Evolutionary conservation across 208 protist species (phyloP).

Genomic region (Wallacemonas collosoma): DNA sequence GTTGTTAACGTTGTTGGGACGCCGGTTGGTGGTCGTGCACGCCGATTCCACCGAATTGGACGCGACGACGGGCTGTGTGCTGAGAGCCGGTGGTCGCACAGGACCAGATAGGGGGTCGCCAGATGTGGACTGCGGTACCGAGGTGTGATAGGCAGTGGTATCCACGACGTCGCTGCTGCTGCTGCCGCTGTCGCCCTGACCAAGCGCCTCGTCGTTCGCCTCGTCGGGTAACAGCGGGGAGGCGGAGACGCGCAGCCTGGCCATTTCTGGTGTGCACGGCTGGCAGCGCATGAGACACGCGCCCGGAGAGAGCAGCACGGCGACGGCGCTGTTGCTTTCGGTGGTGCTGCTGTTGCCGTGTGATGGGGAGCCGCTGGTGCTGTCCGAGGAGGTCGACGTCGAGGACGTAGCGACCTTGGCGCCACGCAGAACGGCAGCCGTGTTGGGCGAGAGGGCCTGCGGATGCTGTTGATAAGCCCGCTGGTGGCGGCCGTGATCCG

Average conservation of each 20-base stretch:
- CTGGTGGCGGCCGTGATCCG: background rate
- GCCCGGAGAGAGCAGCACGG: background rate
- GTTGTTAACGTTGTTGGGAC: too few relatives aligned
- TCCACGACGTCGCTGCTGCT: background rate
- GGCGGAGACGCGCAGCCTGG: background rate
- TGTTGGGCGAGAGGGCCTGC: background rate
- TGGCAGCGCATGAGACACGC: background rate
- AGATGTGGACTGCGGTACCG: too few relatives aligned
- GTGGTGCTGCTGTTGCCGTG: background rate
- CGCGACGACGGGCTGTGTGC: too few relatives aligned
- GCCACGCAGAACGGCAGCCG: background rate
- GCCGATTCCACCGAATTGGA: too few relatives aligned
- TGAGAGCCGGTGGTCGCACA: too few relatives aligned
- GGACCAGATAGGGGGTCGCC: too few relatives aligned
- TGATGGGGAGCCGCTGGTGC: background rate
- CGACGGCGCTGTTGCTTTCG: background rate
- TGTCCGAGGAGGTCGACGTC: background rate
- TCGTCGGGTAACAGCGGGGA: conserved; percentile 6
- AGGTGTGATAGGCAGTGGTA: background rate
- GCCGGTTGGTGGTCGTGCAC: too few relatives aligned
- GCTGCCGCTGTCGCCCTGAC: background rate
- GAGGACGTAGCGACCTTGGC: background rate
- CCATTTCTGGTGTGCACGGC: background rate
- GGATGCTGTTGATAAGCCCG: background rate
- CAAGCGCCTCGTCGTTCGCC: background rate